phyloP scores from a whole-genome alignment of 805 yeast species.

The Yarrowia osloensis region DNA sequence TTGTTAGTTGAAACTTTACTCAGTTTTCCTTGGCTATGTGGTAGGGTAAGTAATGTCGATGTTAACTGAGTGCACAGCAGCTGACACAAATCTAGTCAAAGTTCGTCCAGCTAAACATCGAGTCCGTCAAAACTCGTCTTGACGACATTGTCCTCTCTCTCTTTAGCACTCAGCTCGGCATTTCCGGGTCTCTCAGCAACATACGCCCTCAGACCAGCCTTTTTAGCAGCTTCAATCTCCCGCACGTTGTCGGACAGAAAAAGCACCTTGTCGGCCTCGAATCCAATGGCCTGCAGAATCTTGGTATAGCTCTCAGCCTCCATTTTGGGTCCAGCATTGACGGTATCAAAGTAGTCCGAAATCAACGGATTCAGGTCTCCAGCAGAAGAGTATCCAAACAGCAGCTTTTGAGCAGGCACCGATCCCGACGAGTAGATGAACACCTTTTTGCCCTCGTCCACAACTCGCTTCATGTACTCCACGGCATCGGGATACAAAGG shows the following conservation, averaged over 20 bases:
- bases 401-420: conserved; percentile 77
- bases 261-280: conserved; percentile 45
- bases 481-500: conserved; percentile 75
- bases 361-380: conserved; percentile 57
- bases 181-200: conserved; percentile 80
- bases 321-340: conserved; percentile 74
- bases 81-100: too few relatives aligned
- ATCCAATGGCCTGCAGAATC: conserved; percentile 52
- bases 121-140: not conserved
- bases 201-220: conserved; percentile 59
- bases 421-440: conserved; percentile 90
- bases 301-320: conserved; percentile 57
- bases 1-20: too few relatives aligned
- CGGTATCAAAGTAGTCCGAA: conserved; percentile 79
- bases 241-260: conserved; percentile 79
- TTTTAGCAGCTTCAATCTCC: conserved; percentile 75
- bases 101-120: not conserved
- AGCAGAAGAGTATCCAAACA: conserved; percentile 50
- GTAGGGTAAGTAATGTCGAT: too few relatives aligned
- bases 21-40: too few relatives aligned
- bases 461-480: conserved; percentile 47
- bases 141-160: conserved; percentile 1
- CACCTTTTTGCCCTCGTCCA: conserved; percentile 40
- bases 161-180: conserved; percentile 39
- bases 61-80: too few relatives aligned